A percentile compares a stretch with the other conserved stretches of the same genome.
phyloP scores from a whole-genome alignment of 116 monocot species.

The Phalaenopsis hybrid region DNA sequence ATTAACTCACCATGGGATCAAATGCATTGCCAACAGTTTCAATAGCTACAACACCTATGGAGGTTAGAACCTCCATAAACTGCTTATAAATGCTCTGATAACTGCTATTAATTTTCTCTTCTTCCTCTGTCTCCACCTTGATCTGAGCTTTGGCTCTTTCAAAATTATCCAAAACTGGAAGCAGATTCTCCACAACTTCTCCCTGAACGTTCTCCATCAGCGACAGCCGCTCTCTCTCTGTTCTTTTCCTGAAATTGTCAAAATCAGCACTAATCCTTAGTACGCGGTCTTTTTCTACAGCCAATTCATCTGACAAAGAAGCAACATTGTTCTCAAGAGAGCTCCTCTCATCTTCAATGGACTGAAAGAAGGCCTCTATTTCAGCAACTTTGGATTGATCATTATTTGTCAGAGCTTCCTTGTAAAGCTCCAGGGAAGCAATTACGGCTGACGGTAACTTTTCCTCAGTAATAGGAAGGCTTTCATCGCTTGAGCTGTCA shows the following conservation, averaged over 20 bases:
- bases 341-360: slow-evolving; percentile 50
- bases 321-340: slow-evolving; percentile 42
- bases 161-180: slow-evolving; percentile 81
- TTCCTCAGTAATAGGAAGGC: slow-evolving; percentile 25
- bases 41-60: slow-evolving; percentile 56
- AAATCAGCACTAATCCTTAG: slow-evolving; percentile 80
- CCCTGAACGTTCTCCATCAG: slow-evolving; percentile 70
- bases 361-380: slow-evolving; percentile 49
- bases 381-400: slow-evolving; percentile 49
- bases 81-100: slow-evolving; percentile 89
- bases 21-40: slow-evolving; percentile 67
- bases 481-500: slow-evolving; percentile 23
- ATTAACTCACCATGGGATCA: slow-evolving; percentile 72
- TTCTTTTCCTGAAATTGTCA: slow-evolving; percentile 65
- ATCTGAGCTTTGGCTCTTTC: slow-evolving; percentile 84
- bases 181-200: slow-evolving; percentile 61
- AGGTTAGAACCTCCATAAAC: slow-evolving; percentile 58
- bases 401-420: slow-evolving; percentile 56
- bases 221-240: slow-evolving; percentile 46
- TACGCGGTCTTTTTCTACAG: slow-evolving; percentile 43
- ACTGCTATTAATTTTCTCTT: slow-evolving; percentile 72
- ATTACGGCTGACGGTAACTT: slow-evolving; percentile 26
- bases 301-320: slow-evolving; percentile 31
- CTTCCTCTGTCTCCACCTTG: slow-evolving; percentile 68
- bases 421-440: slow-evolving; percentile 38